Base-by-base conservation (phyloP, 306 rosid genomes). In the Parietaria judaica region DNA sequence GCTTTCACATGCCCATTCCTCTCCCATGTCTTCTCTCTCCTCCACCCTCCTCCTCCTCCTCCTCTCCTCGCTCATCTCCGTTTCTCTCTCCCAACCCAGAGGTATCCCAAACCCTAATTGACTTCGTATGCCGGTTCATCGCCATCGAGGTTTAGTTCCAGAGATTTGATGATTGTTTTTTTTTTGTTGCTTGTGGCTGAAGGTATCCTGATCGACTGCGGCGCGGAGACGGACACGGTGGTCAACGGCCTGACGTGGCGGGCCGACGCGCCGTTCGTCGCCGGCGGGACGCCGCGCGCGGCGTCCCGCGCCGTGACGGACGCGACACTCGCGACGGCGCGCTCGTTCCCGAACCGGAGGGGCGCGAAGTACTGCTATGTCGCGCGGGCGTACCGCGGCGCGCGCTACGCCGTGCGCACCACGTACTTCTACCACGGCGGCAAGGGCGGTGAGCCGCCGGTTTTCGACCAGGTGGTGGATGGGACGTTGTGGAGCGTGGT, bases 401-500 rank as follows among this genome's bases (percentile, higher is more conserved):
- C 86, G 0, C 79, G 64, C 61, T 94, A 88, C 70, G 5, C 83
- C 66, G 68, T 94, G n/a, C 74, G 99, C 50, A 76, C 86, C 6
- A 82, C 90, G 8, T 94, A 82, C 65, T 94, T 67, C 87, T 94
- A 94, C 65, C 86, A 86, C 1, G 90, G 87, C 3, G 58, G 79
- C 72, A 77, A 84, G 68, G 88, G 80, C 58, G 62, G 8, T 1
- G 67, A 76, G 3, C 99, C 94, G 3, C 94, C 97, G 54, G 90
- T 81, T 45, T 94, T 88, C 61, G 99, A 88, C 56, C 99, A 86
- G 82, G 87, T 86, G 52, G 75, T 94, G 10, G 99, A 88, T 14
- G 97, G 95, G 12, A 94, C 97, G 8, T 14, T 82, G 8, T 94
- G 99, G 99, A 69, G 67, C 58, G 79, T 80, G 16, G 90, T 94